phyloP scores from a whole-genome alignment of 805 yeast genomes.

The Saitoella complicata region DNA sequence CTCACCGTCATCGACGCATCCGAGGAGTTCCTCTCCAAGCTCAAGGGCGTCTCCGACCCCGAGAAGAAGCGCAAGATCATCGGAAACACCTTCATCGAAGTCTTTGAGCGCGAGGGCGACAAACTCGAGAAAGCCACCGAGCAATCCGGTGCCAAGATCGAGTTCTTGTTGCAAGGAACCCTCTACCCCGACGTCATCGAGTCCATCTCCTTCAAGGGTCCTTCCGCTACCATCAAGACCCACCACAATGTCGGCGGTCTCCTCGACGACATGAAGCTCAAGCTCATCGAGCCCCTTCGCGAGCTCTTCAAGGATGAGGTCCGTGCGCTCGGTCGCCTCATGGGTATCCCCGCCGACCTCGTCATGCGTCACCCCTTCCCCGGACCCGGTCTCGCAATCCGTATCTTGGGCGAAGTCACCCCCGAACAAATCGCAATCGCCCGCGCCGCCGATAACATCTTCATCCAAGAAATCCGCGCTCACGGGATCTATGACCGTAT shows the following conservation, averaged over 20 bases:
- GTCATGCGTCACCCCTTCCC: constrained; percentile 99
- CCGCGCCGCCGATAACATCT: constrained; percentile 89
- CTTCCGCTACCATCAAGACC: constrained; percentile 97
- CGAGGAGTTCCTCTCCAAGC: constrained; percentile 69
- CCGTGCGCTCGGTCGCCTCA: constrained; percentile 81
- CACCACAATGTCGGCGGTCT: constrained; percentile 99
- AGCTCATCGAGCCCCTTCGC: constrained; percentile 94
- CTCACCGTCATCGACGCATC: constrained; percentile 88
- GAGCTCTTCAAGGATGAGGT: constrained; percentile 99
- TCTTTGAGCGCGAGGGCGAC: constrained; percentile 91
- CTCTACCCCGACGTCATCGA: constrained; percentile 97
- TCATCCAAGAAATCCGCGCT: constrained; percentile 85
- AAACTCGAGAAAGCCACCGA: constrained; percentile 57
- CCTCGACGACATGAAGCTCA: constrained; percentile 93
- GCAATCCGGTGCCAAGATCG: constrained; percentile 66
- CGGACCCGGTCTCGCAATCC: constrained; percentile 98
- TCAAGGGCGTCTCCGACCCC: constrained; percentile 92
- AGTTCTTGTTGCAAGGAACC: constrained; percentile 90
- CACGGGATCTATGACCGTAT: constrained; percentile 87
- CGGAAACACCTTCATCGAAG: constrained; percentile 94
- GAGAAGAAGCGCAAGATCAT: constrained; percentile 98
- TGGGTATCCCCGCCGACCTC: constrained; percentile 90
- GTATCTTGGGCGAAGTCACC: constrained; percentile 95
- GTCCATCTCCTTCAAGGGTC: constrained; percentile 97
- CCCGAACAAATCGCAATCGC: constrained; percentile 88